Evolutionary conservation across 1,284 basidiomycete genomes (phyloP), one percentile per base, ranked within the genome.

Genomic region (Mrakiaceae sp.): DNA sequence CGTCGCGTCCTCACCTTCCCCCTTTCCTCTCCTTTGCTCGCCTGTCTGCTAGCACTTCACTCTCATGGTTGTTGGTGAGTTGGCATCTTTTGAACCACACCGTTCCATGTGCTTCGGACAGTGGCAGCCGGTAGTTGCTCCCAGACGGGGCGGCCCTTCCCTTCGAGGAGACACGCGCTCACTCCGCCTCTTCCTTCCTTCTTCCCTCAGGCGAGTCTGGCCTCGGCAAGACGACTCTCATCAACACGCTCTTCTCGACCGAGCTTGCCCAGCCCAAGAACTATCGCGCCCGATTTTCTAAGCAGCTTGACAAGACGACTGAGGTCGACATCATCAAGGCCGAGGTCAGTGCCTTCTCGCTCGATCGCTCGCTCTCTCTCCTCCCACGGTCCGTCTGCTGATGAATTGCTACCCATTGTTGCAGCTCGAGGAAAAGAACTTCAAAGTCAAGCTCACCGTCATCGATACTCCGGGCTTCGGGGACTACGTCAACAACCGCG

Each of bases 401-500:
- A 16, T 57, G n/a, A 47, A 7, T 47, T n/a, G 11, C 47, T 56
- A 27, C 27, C 47, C 39, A 8, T 47, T 6, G 0, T 4, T 11
- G 2, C 78, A 79, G 80, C 85, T 99, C 46, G 96, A 98, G 79
- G 95, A 98, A 80, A 92, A 96, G 77, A 88, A 92, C 73, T 98
- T 98, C 86, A 96, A 94, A 79, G 94, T 97, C 81, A 98, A 98
- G 83, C 85, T 98, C 68, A 95, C 90, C 42, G 94, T 98, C 74
- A 95, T 98, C 72, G 95, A 98, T 78, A 98, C 94, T 39, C 95
- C 95, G 67, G 95, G 95, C 16, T 98, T 98, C 70, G 95, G 95
- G 52, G 95, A 98, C 86, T 98, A 98, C 74, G 93, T 98, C 79
- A 98, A 98, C 87, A 98, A 98, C 84, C 86, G 92, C 68, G 95